A percentile compares a stretch with the other conserved stretches of the same genome.
Evolutionary conservation across 768 basidiomycete genomes (phyloP).

Genomic region (Pulveroboletus frians): DNA sequence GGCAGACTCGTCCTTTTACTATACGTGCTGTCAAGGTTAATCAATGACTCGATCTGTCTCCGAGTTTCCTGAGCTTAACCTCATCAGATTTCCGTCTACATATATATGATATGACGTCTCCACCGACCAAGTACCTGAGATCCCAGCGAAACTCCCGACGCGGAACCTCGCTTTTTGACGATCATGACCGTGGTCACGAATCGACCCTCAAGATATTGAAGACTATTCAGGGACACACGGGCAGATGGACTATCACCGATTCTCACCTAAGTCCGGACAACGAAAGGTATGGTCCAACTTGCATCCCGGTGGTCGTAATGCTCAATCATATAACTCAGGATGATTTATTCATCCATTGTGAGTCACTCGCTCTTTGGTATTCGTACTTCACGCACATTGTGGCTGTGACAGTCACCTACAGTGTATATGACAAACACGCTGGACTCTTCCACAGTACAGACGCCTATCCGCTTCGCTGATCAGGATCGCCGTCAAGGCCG

Average conservation of each 20-base stretch:
- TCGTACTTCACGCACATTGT: slow-evolving; percentile 1
- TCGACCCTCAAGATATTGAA: slow-evolving; percentile 49
- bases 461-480: slow-evolving; percentile 57
- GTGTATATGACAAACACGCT: slow-evolving; percentile 71
- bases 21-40: slow-evolving; percentile 82
- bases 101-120: slow-evolving; percentile 73
- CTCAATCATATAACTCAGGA: slow-evolving; percentile 39
- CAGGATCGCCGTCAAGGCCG: slow-evolving; percentile 34
- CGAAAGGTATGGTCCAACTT: slow-evolving; percentile 50
- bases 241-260: slow-evolving; percentile 94
- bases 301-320: slow-evolving; percentile 45
- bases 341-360: slow-evolving; percentile 91
- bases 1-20: slow-evolving; percentile 84
- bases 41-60: background rate
- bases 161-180: slow-evolving; percentile 17
- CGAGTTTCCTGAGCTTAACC: background rate
- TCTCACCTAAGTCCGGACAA: slow-evolving; percentile 87
- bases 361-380: background rate
- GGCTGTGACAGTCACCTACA: slow-evolving; percentile 51
- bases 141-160: slow-evolving; percentile 12
- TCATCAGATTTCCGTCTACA: slow-evolving; percentile 80
- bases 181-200: slow-evolving; percentile 38
- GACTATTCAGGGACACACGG: slow-evolving; percentile 69
- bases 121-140: slow-evolving; percentile 28
- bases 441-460: slow-evolving; percentile 56